Evolutionary conservation across 192 early-diverging fungal species (phyloP).

Genomic region (Gonapodya sp.): DNA sequence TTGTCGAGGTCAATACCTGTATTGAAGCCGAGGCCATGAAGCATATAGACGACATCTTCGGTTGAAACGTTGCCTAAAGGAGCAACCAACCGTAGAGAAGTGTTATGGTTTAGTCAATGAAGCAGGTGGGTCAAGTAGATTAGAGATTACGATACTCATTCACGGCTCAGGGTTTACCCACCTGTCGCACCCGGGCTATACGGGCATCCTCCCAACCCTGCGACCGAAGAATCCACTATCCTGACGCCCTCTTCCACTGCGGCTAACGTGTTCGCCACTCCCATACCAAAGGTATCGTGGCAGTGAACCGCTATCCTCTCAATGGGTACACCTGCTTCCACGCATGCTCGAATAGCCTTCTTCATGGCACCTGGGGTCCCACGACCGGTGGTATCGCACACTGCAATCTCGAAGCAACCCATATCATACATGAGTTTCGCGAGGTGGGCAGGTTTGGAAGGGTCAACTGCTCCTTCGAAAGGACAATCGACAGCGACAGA

Average conservation of each 20-base stretch:
- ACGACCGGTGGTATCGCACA: conserved; percentile 95
- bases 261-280: conserved; percentile 81
- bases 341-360: conserved; percentile 60
- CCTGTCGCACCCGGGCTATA: conserved; percentile 89
- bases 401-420: conserved; percentile 94
- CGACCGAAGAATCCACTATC: conserved; percentile 87
- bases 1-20: conserved; percentile 70
- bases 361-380: conserved; percentile 60
- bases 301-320: conserved; percentile 81
- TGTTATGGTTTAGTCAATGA: no score
- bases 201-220: conserved; percentile 92
- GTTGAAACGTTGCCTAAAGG: conserved; percentile 75
- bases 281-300: conserved; percentile 97
- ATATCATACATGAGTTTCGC: conserved; percentile 65
- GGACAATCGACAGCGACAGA: conserved; percentile 90
- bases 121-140: no score
- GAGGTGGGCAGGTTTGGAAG: conserved; percentile 59
- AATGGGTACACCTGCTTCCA: conserved; percentile 52
- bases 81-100: no score
- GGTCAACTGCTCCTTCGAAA: conserved; percentile 71
- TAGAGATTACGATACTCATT: no score
- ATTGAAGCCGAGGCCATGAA: conserved; percentile 70
- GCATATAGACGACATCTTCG: conserved; percentile 91
- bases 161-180: no score
- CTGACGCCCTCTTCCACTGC: conserved; percentile 75